Evolutionary conservation across 2,329 filamentous ascomycete species (phyloP), one percentile per base, ranked within the genome.

Genomic region (Aspergillus flavus): DNA sequence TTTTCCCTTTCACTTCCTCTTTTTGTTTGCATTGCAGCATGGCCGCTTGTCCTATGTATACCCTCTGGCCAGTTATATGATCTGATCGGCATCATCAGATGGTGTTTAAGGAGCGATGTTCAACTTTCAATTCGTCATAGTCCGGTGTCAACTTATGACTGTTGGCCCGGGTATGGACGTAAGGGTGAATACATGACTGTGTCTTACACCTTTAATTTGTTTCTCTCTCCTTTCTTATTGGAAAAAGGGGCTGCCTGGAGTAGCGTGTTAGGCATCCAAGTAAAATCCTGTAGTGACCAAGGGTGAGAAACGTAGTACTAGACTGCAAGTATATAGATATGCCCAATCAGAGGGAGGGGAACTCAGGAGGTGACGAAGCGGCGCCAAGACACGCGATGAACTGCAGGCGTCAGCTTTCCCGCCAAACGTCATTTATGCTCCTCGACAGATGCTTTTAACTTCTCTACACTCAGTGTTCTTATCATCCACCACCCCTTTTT

Each of bases 341-440:
- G 45, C 23, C 45, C 45, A 48, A 48, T 48, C 21, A 48, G 45
- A 23, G 23, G 45, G 23, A 48, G 12, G 12, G 21, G n/a, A 19
- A 52, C 16, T 52, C 46, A 52, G 46, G 46, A 52, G 66, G 61
- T 64, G 62, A 65, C 67, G 64, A 69, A 66, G 68, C 68, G 62
- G 65, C 67, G 71, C 73, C 73, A 76, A 75, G 73, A 74, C 39
- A 34, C 26, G 56, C 48, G 50, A 64, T 64, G 59, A 36, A 36
- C 34, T 65, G 70, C 72, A 75, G 73, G 73, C 73, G 72, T 72
- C 74, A 75, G 60, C 72, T 72, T 75, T 73, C 68, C 71, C 67
- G 64, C 70, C 68, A 65, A 75, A 75, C 73, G 73, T 75, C 74
- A 76, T 76, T 73, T 36, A 36, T 68, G 57, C 36, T 62, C 54